Conservation (phyloP, 2,329 filamentous ascomycete genomes). For the Camptophora hylomeconis region DNA sequence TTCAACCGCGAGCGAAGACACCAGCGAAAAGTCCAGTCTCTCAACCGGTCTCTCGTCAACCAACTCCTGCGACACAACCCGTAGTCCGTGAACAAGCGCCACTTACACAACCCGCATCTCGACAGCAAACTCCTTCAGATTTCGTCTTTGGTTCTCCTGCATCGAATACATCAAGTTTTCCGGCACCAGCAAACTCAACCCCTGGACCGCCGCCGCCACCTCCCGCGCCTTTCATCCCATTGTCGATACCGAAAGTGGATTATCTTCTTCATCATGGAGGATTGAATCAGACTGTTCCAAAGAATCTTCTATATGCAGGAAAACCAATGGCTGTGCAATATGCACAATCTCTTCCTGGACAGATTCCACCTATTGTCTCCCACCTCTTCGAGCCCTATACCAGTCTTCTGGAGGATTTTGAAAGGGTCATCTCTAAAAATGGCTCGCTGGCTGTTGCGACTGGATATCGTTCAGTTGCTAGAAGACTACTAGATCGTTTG, state of each 20-base stretch:
- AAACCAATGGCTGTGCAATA: slow-evolving; percentile 27
- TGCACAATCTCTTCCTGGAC: slow-evolving; percentile 46
- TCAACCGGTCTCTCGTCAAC: too few species aligned
- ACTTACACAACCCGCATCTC: not conserved
- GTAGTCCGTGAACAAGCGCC: not conserved
- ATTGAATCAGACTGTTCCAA: slow-evolving; percentile 56
- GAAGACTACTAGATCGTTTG: slow-evolving; percentile 73
- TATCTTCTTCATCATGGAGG: slow-evolving; percentile 87
- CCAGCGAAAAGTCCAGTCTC: slow-evolving; percentile 1
- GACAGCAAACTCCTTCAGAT: slow-evolving; percentile 16
- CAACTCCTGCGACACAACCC: not conserved
- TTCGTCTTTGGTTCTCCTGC: slow-evolving; percentile 14
- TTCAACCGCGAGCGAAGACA: slow-evolving; percentile 1
- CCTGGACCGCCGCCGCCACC: slow-evolving; percentile 52
- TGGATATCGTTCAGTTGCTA: slow-evolving; percentile 86
- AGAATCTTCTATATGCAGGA: slow-evolving; percentile 47
- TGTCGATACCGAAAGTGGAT: slow-evolving; percentile 71
- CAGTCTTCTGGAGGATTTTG: slow-evolving; percentile 73
- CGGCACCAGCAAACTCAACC: too few species aligned
- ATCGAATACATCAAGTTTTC: too few species aligned
- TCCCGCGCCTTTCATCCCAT: slow-evolving; percentile 52
- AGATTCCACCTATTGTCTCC: slow-evolving; percentile 54
- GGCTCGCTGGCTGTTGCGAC: slow-evolving; percentile 91
- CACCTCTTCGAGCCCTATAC: slow-evolving; percentile 73
- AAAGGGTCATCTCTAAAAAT: slow-evolving; percentile 64